These are phyloP conservation scores for Gardenia jasminoides DNA, from an alignment of 257 asterid species.

Conservation along the genomic window DNA sequence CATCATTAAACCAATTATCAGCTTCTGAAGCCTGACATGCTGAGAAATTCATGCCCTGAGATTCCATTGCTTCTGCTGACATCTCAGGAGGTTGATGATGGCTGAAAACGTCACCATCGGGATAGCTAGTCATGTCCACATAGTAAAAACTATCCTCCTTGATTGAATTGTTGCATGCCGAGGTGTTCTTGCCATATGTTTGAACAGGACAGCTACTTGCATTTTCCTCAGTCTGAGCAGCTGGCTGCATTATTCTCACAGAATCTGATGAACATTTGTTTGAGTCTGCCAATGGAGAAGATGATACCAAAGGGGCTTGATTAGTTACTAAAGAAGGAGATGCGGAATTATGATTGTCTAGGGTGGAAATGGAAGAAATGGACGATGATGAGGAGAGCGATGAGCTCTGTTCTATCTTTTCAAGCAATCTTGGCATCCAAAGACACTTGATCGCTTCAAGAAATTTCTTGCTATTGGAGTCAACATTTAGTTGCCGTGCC, in stretches of 20 bases:
- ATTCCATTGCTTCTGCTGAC: constrained; percentile 31
- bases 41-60: constrained; percentile 24
- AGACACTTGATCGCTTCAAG: constrained; percentile 55
- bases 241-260: neutral
- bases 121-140: constrained; percentile 36
- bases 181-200: neutral
- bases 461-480: constrained; percentile 71
- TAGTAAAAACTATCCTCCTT: constrained; percentile 32
- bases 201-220: constrained; percentile 8
- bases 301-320: constrained; percentile 14
- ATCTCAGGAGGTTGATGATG: constrained; percentile 15
- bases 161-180: constrained; percentile 11
- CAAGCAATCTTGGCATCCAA: constrained; percentile 74
- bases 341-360: constrained; percentile 32
- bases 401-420: constrained; percentile 50
- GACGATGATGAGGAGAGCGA: constrained; percentile 32
- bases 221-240: constrained; percentile 9
- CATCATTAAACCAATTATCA: constrained; percentile 53
- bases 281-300: constrained; percentile 2
- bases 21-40: constrained; percentile 42
- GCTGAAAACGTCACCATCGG: constrained; percentile 12
- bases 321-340: constrained; percentile 19
- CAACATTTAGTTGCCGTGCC: constrained; percentile 71
- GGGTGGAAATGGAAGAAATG: constrained; percentile 22
- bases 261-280: constrained; percentile 18